These are phyloP conservation scores for Zymoseptoria pseudotritici DNA, from an alignment of 2,329 filamentous ascomycete genomes.

Conservation along the genomic window DNA sequence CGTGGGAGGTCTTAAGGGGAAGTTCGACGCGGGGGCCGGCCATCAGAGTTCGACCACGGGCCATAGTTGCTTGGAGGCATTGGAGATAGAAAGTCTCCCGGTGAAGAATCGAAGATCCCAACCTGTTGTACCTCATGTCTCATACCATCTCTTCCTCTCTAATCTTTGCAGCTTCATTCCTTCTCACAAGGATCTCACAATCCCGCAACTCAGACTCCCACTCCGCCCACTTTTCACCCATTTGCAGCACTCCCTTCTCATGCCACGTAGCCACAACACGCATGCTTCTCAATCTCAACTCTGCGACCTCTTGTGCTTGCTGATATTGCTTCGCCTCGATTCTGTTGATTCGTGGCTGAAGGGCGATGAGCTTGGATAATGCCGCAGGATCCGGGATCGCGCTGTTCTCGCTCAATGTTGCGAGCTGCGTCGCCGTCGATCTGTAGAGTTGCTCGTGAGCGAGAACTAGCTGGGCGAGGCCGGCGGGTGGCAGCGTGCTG, in stretches of 20 bases:
- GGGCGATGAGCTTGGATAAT: constrained; percentile 48
- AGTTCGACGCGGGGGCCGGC: neutral
- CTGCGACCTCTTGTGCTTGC: constrained; percentile 55
- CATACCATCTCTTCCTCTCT: constrained; percentile 42
- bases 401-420: constrained; percentile 37
- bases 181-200: constrained; percentile 58
- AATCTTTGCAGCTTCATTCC: constrained; percentile 52
- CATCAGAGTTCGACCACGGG: neutral
- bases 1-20: neutral
- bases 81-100: neutral
- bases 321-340: constrained; percentile 54
- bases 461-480: constrained; percentile 34
- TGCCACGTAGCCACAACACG: constrained; percentile 55
- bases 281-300: constrained; percentile 58
- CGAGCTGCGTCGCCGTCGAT: constrained; percentile 37
- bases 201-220: constrained; percentile 61
- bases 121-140: neutral
- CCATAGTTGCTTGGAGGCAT: neutral
- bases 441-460: constrained; percentile 38
- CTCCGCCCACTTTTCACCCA: constrained; percentile 61
- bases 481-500: constrained; percentile 16
- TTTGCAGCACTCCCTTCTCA: constrained; percentile 60
- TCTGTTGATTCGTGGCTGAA: constrained; percentile 56
- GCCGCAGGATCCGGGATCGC: constrained; percentile 36
- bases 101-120: neutral